Evolutionary conservation across 2,329 filamentous ascomycete genomes (phyloP), one percentile per base, ranked within the genome.

Genomic region (Cladosporium sp.): DNA sequence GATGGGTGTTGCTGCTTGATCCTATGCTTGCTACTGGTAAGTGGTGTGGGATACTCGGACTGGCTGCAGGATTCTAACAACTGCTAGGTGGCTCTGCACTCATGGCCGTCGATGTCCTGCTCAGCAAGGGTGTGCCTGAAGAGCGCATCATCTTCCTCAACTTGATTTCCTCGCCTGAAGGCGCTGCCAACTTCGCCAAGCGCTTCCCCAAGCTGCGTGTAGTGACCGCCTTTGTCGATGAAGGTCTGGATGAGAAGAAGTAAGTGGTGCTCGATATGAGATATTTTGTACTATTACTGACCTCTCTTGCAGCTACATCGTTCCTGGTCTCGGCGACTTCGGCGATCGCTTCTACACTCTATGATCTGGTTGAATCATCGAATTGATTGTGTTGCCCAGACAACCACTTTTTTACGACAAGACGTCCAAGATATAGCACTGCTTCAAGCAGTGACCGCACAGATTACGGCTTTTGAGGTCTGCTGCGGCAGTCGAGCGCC

Each of bases 21-120:
- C 94, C 94, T n/a, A 99, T 99, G 94, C 92, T 99, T 76, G 94
- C 94, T 59, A 99, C 94, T 66, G 92, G 91, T 92, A 76, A 69
- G 80, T 65, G 25, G 3, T 55, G 30, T 34, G 11, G 30, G 8
- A 3, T 5, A 2, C 11, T 5, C 9, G 30, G 9, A 11, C 7
- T 12, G 3, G 30, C 8, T 34, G 11, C 40, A 37, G 15, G 17
- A 17, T 25, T 43, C 40, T 43, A 28, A 51, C 36, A 19, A 40
- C 9, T 3, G 5, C 9, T 65, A 94, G 92, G 93, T 66, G 94
- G 94, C 49, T 97, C 92, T 59, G 94, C 94, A 55, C 94, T 92
- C 59, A 96, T 99, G 90, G 94, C 94, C 30, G 92, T 97, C 17
- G 90, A 97, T 64, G 91, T 97, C 3, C 81, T 99, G 66, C 95